Base-by-base conservation (phyloP, 352 stramenopile species). In the Phytophthora constricta region DNA sequence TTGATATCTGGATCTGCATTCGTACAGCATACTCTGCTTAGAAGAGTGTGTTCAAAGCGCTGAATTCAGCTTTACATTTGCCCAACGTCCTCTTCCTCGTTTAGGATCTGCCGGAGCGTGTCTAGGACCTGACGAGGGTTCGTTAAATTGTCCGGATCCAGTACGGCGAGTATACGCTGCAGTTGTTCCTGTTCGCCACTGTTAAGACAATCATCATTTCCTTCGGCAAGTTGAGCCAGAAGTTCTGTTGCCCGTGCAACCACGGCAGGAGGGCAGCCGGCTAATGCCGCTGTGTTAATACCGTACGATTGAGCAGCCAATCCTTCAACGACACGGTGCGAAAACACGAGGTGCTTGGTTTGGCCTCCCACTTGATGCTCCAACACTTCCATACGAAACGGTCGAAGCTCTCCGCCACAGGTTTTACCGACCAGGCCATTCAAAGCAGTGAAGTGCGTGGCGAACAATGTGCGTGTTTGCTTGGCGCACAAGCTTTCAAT, bases 381-480 rank as follows among this genome's bases (percentile, higher is more conserved):
- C 8, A 93, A 64, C 7, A 90, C 79, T 62, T 92, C 80, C 82
- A 93, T 92, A 4, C 84, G 83, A 73, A 91, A 79, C 2, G 85
- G 68, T 58, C 84, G 80, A 25, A 92, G 58, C 17, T 84, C 60
- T 3, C 60, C 41, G 10, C 70, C 53, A 27, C 57, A 82, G n/a
- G 71, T 62, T 8, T 61, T 46, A 0, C 65, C 70, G 1, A 91
- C 64, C 11, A 94, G 51, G 2, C 56, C 51, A 27, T 51, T 77
- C 4, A 97, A 74, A 25, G 75, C 79, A 8, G 89, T 94, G 43
- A 95, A 96, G 65, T 97, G 90, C 16, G 90, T 96, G 8, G 90
- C 89, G 62, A 96, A 97, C 7, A 97, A 42, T 4, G 80, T 83
- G 1, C 89, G 85, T 9, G 80, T 80, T 39, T 80, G 74, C 48